Evolutionary conservation across 2,329 filamentous ascomycete genomes (phyloP), one percentile per base, ranked within the genome.

Genomic region (Corynespora cassiicola): DNA sequence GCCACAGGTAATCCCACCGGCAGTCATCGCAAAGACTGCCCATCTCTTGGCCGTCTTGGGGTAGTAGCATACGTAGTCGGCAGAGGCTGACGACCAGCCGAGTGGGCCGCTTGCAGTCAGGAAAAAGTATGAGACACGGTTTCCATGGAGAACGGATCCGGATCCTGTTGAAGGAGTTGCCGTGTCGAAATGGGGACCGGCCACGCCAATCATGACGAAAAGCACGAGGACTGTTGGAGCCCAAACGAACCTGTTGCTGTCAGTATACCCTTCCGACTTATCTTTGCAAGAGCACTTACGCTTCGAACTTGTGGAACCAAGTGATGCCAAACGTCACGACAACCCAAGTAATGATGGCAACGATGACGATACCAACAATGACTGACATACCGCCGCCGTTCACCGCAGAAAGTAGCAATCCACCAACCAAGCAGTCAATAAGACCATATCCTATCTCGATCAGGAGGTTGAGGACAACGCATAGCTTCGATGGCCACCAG

Each of bases 41-140:
- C 66, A 69, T 19, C 72, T 65, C 20, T 75, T 73, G n/a, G 78
- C 73, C 42, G 66, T 62, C 46, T 75, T 69, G 0, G 79, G 76
- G 61, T 80, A 84, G 63, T 85, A 86, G 31, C 84, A 80, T 50
- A 85, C 82, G 57, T 80, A 86, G 58, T 86, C 83, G 0, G 79
- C 79, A n/a, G 77, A 78, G 2, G 76, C 75, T 5, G 79, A 77
- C 2, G 78, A 70, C 65, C 84, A 87, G 6, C 80, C 81, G 31
- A 84, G 75, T 9, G 80, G 79, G 2, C 77, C 77, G 11, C 81
- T 82, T 7, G 85, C 70, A 50, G 81, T 85, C 24, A 88, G 72
- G 21, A 79, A 84, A 67, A 88, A 85, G 66, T 86, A 88, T 2
- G 81, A 84, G 14, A 88, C 66, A 3, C 78, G 71, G 42, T 79